Conservation (phyloP, 495 filamentous ascomycete genomes). For the Penicillium arizonense region DNA sequence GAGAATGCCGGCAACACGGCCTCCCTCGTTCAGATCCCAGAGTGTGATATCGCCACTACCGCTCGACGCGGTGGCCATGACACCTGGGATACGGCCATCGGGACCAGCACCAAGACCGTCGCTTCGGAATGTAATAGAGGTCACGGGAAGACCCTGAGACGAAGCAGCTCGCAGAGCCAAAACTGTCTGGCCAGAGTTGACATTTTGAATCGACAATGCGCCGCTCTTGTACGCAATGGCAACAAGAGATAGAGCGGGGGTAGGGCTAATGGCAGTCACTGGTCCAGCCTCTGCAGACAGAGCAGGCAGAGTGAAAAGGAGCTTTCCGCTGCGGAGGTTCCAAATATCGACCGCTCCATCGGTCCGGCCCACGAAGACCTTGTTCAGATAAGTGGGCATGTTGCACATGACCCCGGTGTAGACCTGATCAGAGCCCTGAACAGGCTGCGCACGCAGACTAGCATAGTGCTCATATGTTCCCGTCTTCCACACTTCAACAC, state of each 20-base stretch:
- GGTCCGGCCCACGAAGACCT: slow-evolving; percentile 80
- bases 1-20: slow-evolving; percentile 75
- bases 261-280: slow-evolving; percentile 80
- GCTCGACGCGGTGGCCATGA: slow-evolving; percentile 77
- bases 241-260: slow-evolving; percentile 79
- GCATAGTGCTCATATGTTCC: slow-evolving; percentile 86
- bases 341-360: slow-evolving; percentile 95
- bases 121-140: slow-evolving; percentile 84
- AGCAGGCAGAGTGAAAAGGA: slow-evolving; percentile 81
- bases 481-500: slow-evolving; percentile 87
- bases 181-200: slow-evolving; percentile 68
- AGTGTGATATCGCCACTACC: slow-evolving; percentile 83
- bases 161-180: slow-evolving; percentile 62
- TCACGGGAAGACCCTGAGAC: slow-evolving; percentile 55
- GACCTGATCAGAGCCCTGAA: slow-evolving; percentile 47
- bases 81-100: slow-evolving; percentile 75
- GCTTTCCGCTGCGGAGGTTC: slow-evolving; percentile 89
- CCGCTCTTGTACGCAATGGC: slow-evolving; percentile 84
- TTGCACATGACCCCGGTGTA: slow-evolving; percentile 72
- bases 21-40: slow-evolving; percentile 91
- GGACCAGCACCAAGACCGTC: slow-evolving; percentile 89
- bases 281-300: slow-evolving; percentile 62
- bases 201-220: slow-evolving; percentile 73
- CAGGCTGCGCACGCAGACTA: slow-evolving; percentile 56
- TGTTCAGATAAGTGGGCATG: slow-evolving; percentile 94